Evolutionary conservation across 1,284 basidiomycete genomes (phyloP), one percentile per base, ranked within the genome.

Genomic region (Agaricales sp.): DNA sequence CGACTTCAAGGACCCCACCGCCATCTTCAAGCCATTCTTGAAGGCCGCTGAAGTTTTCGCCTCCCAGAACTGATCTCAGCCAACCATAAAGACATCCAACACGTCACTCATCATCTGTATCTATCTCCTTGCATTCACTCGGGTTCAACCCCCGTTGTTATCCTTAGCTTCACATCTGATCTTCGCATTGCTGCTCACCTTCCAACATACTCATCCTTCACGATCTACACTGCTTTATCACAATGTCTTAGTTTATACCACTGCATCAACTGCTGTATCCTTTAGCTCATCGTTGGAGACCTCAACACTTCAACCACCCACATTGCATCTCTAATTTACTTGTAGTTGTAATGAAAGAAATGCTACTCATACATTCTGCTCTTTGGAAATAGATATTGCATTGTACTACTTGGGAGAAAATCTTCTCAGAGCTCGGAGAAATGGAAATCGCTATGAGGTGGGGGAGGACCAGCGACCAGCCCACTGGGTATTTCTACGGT

Each of bases 401-500:
- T 8, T 43, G 20, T 30, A 51, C 57, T 60, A 71, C 52, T 67
- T 24, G 4, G 24, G 30, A 24, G 41, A 49, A 41, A 56, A 47
- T 50, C 49, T 63, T 49, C 65, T 68, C 20, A 64, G 53, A 67
- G 74, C 54, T 69, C 87, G 11, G 91, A 87, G 63, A 92, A 94
- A 70, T 87, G 92, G 66, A 92, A 94, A 62, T 93, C 90, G 47
- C 77, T 80, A 57, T 86, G 87, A 13, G 70, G 68, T 12, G 91
- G 91, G 47, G 91, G 87, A 51, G 77, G 75, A 14, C 83, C 82
- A 38, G 80, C 73, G 50, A 74, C 68, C 49, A 90, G 66, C 21
- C 82, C 80, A 54, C 81, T 83, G 6, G 92, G 92, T 58, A 94
- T 89, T 58, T 94, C 91, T n/a, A 92, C 86, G 63, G 82, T 86